Evolutionary conservation across 352 stramenopile genomes (phyloP), one percentile per base, ranked within the genome.

Genomic region (Phytophthora cryptogea): DNA sequence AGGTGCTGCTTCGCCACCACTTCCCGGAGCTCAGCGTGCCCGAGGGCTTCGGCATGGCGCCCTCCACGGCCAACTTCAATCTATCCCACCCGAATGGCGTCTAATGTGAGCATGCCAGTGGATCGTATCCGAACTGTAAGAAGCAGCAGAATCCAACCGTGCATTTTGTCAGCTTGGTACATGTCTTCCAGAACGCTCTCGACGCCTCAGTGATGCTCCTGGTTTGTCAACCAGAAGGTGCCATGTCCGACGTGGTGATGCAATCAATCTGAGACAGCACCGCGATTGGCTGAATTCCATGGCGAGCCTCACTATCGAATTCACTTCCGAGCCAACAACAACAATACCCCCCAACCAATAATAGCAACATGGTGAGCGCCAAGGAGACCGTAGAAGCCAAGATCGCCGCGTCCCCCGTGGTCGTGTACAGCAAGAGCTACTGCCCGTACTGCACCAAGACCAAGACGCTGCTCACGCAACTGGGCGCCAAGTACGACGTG

Each of bases 401-500:
- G 63, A 74, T 92, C 49, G 65, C 76, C n/a, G 41, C 60, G 14
- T 68, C 74, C 55, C 63, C 60, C 27, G 77, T 94, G 31, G 71
- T 87, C 31, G 74, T 94, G 49, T 99, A 97, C 76, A 97, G 89
- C 58, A 99, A 99, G 81, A 86, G 79, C 28, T 98, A 94, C 77
- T 99, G 96, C 68, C 90, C 92, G 30, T 98, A 97, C 79, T 99
- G 96, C 77, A 76, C 70, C 46, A 78, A 79, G 48, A 88, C 80
- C 56, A 92, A 92, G 72, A 49, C 45, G 39, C 66, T 92, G 47
- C 66, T 92, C 44, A 69, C 57, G 26, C 66, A 89, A 47, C 55
- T 89, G 44, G 73, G 76, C 33, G 80, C 60, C 35, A 67, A 72
- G 45, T 90, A 75, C 58, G 63, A 81, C 2, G 59, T 88, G 35